phyloP scores from a whole-genome alignment of 352 stramenopile genomes.

The Hyphochytrium catenoides region DNA sequence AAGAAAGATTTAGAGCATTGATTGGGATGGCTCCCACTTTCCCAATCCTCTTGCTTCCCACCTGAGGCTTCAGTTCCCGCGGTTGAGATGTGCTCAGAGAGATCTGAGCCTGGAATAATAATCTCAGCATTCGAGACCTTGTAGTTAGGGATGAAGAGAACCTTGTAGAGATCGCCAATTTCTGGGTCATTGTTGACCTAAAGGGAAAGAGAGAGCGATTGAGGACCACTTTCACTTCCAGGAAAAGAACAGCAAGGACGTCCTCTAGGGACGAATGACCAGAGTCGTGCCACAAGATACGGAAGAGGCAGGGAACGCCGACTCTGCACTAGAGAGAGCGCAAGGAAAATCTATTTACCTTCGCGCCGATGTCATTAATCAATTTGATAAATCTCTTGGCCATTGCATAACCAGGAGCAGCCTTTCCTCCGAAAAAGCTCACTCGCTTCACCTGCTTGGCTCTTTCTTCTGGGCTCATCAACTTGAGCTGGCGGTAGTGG shows the following conservation, averaged over 20 bases:
- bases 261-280: no score
- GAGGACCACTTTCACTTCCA: no score
- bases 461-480: constrained; percentile 5
- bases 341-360: no score
- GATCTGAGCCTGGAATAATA: constrained; percentile 11
- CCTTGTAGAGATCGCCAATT: constrained; percentile 8
- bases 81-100: constrained; percentile 11
- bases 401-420: constrained; percentile 13
- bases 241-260: no score
- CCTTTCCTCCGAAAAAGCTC: constrained; percentile 12
- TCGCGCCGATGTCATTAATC: constrained; percentile 7
- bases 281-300: no score
- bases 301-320: no score
- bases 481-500: constrained; percentile 9
- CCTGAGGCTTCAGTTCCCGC: constrained; percentile 12
- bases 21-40: no score
- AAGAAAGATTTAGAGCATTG: no score
- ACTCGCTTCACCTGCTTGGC: constrained; percentile 5
- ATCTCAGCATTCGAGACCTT: constrained; percentile 13
- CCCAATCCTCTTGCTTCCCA: constrained; percentile 5
- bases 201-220: no score
- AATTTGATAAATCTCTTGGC: constrained; percentile 14
- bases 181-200: constrained; percentile 12
- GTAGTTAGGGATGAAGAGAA: constrained; percentile 15
- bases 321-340: no score